Conservation (phyloP, 208 protist genomes). For the Acanthamoeba lenticulata region DNA sequence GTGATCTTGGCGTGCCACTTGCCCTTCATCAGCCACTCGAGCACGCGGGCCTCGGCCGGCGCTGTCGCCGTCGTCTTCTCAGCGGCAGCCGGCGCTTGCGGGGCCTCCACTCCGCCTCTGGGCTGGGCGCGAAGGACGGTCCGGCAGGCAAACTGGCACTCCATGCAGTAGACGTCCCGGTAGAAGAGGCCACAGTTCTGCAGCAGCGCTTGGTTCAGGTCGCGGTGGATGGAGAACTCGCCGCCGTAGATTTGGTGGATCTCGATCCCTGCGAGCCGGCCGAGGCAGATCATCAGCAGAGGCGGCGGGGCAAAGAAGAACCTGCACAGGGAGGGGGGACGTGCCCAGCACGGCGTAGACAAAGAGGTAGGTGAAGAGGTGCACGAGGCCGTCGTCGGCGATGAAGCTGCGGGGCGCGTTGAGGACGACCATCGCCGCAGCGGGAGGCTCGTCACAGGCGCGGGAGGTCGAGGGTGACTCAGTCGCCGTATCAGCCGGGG, state of each 20-base stretch:
- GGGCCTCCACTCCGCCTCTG: neutral
- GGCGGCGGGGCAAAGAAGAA: neutral
- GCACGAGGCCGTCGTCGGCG: constrained; percentile 54
- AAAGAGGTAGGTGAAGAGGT: constrained; percentile 59
- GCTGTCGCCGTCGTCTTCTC: neutral
- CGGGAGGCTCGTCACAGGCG: neutral
- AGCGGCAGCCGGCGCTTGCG: neutral
- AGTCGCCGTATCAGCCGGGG: neutral
- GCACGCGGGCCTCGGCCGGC: neutral
- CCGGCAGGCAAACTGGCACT: constrained; percentile 53
- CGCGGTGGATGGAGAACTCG: constrained; percentile 42
- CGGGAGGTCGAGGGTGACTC: neutral
- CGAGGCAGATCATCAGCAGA: neutral
- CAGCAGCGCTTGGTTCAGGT: constrained; percentile 36
- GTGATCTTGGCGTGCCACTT: constrained; percentile 70
- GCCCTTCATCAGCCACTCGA: constrained; percentile 67
- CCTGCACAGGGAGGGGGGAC: neutral
- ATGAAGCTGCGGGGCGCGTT: constrained; percentile 55
- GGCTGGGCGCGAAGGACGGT: neutral
- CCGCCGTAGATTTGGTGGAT: constrained; percentile 50
- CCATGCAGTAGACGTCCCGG: constrained; percentile 54
- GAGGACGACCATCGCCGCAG: constrained; percentile 30
- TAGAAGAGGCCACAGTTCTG: neutral
- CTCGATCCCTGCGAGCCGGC: neutral
- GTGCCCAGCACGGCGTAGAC: constrained; percentile 32